Evolutionary conservation across 2,329 filamentous ascomycete species (phyloP), one percentile per base, ranked within the genome.

Genomic region (Eutypella sp.): DNA sequence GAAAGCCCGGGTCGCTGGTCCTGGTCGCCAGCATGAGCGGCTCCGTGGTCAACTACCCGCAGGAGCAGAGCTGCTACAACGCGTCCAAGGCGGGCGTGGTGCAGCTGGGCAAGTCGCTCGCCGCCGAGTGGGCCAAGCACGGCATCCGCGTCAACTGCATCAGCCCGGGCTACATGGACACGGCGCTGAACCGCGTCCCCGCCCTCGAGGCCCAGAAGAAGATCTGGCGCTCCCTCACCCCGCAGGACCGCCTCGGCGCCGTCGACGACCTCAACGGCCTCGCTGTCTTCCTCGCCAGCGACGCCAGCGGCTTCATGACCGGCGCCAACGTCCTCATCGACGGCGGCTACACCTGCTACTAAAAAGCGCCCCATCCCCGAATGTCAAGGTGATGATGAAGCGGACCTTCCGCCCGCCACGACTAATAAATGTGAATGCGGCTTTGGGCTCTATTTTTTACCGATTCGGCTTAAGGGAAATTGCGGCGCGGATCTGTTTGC

Each of bases 141-240:
- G 76, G 78, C 57, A 89, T 92, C 62, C 84, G 87, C 31, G 87
- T 91, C 60, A 93, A 93, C 77, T 85, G 81, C 67, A 89, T 92
- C 68, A 88, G 83, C 6, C 87, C 88, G 18, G 87, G 87, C 24
- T 92, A 92, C 73, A 91, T 92, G 83, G 86, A 91, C 72, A 93
- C 87, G 5, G 85, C 84, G 5, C 74, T 89, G 51, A 91, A 89
- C 78, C 82, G 84, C 49, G 85, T 88, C 7, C 85, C 85, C 19
- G 84, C 84, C 33, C 81, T 90, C 18, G 85, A 90, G 53, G 85
- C 84, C 40, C 84, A 89, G 75, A 89, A 89, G 81, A 84, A 84
- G 69, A 87, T 89, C 67, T 90, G 87, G 87, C 81, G 80, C 57
- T 79, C 78, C 31, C 64, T 87, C 51, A 90, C 86, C 7, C 87